Percentiles rank a stretch among this genome's conserved stretches.
Evolutionary conservation across 495 filamentous ascomycete genomes (phyloP).

Genomic region (Aspergillus indologenus): DNA sequence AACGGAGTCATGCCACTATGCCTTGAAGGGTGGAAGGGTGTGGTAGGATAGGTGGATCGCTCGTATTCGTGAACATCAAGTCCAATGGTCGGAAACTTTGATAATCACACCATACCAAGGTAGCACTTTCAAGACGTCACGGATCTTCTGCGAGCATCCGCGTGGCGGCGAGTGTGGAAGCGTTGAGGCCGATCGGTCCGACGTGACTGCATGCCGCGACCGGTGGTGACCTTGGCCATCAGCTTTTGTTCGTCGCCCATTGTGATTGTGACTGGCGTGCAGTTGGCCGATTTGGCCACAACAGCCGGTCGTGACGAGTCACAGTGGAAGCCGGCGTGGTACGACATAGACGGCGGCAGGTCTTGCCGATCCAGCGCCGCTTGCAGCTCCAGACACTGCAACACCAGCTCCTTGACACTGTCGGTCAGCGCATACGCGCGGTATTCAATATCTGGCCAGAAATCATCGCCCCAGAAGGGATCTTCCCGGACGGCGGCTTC

Average conservation of each 20-base stretch:
- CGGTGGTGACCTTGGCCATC: constrained; percentile 20
- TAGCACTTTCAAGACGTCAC: constrained; percentile 22
- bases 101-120: neutral
- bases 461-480: constrained; percentile 54
- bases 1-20: neutral
- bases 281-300: constrained; percentile 15
- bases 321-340: constrained; percentile 23
- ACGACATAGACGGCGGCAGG: constrained; percentile 21
- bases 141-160: constrained; percentile 23
- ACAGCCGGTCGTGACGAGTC: constrained; percentile 19
- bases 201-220: constrained; percentile 21
- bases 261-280: constrained; percentile 21
- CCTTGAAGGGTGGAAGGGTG: too few species aligned
- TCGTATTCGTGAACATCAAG: neutral
- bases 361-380: constrained; percentile 28
- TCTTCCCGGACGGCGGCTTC: constrained; percentile 52
- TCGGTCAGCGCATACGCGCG: constrained; percentile 49
- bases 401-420: constrained; percentile 52
- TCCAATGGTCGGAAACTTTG: neutral
- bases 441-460: constrained; percentile 54
- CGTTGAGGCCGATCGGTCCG: constrained; percentile 24
- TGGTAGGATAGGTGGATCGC: neutral
- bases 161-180: constrained; percentile 21
- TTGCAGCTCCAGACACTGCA: constrained; percentile 51
- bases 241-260: constrained; percentile 27